A percentile compares a stretch with the other conserved stretches of the same genome.
These are phyloP conservation scores for Paralagenidium karlingii DNA, from an alignment of 352 stramenopile genomes.

Conservation along the genomic window DNA sequence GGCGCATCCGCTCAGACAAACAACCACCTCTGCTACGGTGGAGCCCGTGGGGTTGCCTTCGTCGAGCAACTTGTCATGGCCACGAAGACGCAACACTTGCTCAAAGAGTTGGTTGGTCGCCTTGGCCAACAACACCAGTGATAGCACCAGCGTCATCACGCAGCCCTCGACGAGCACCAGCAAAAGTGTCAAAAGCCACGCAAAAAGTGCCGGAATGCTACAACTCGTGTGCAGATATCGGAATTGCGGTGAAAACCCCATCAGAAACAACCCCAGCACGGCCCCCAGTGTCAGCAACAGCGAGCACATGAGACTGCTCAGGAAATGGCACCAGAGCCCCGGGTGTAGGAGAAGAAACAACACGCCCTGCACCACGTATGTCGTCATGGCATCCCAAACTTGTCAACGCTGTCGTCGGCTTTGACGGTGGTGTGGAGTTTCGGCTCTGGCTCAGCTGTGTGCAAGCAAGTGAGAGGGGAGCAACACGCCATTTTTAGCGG, in stretches of 20 bases:
- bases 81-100: conserved; percentile 29
- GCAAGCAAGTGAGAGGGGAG: too few relatives aligned
- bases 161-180: conserved; percentile 60
- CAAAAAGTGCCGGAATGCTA: conserved; percentile 17
- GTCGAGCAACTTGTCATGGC: conserved; percentile 33
- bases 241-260: conserved; percentile 29
- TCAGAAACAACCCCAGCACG: conserved; percentile 28
- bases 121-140: conserved; percentile 29
- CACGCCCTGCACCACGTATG: conserved; percentile 33
- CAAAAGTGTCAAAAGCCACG: conserved; percentile 46
- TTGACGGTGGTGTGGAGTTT: too few relatives aligned
- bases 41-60: conserved; percentile 27
- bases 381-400: too few relatives aligned
- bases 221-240: conserved; percentile 21
- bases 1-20: conserved; percentile 17
- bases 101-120: conserved; percentile 59
- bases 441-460: too few relatives aligned
- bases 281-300: conserved; percentile 40
- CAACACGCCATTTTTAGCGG: too few relatives aligned
- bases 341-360: conserved; percentile 28
- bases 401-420: too few relatives aligned
- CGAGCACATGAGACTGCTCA: conserved; percentile 23
- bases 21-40: not conserved
- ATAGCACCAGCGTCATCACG: conserved; percentile 58
- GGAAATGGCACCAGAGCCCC: conserved; percentile 21